A percentile compares a stretch with the other conserved stretches of the same genome.
phyloP scores from a whole-genome alignment of 352 stramenopile species.

The Phytophthora kernoviae region DNA sequence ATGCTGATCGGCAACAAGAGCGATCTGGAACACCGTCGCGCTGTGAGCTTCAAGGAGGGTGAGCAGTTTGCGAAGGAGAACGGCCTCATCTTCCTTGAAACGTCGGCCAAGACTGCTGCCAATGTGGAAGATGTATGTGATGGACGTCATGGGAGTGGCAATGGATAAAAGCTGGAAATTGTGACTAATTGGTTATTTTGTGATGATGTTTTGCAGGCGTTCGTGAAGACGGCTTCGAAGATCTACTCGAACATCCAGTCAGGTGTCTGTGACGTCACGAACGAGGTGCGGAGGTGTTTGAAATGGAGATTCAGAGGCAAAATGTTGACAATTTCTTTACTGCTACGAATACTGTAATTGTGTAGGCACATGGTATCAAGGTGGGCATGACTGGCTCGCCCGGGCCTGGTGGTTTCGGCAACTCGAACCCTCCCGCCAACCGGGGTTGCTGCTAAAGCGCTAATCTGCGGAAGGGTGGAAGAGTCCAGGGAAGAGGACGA shows the following conservation, averaged over 20 bases:
- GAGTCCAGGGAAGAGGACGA: background rate
- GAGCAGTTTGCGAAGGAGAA: conserved; percentile 99
- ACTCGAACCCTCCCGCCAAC: conserved; percentile 68
- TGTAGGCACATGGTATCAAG: conserved; percentile 87
- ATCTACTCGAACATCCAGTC: conserved; percentile 97
- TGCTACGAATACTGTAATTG: background rate
- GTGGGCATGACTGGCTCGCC: conserved; percentile 87
- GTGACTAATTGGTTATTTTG: conserved; percentile 2
- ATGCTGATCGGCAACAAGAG: conserved; percentile 99
- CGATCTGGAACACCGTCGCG: conserved; percentile 95
- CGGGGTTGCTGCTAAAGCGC: conserved; percentile 80
- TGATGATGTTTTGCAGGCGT: conserved; percentile 63
- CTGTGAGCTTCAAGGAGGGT: conserved; percentile 97
- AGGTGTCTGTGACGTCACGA: conserved; percentile 94
- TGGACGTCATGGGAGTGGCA: no score
- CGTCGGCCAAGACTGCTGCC: conserved; percentile 97
- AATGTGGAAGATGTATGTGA: conserved; percentile 98
- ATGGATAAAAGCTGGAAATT: background rate
- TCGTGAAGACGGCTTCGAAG: conserved; percentile 95
- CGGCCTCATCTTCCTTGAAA: conserved; percentile 99
- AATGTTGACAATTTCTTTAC: background rate
- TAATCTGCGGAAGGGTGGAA: conserved; percentile 12
- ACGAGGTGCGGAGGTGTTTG: conserved; percentile 69
- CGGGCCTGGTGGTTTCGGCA: conserved; percentile 78
- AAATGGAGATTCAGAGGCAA: background rate